phyloP scores from a whole-genome alignment of 192 early-diverging fungal genomes.

The Dispira simplex region DNA sequence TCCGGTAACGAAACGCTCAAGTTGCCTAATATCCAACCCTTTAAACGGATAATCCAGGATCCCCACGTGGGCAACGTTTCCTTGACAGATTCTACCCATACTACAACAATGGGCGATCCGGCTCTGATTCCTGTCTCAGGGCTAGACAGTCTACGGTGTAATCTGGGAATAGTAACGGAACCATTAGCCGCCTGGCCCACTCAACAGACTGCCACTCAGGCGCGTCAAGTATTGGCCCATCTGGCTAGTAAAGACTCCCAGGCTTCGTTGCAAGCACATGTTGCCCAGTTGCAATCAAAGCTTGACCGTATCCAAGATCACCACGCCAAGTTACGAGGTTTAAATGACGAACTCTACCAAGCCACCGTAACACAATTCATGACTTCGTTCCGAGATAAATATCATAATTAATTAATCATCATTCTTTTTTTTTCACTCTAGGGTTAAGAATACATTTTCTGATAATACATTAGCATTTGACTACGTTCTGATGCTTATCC shows the following conservation, averaged over 20 bases:
- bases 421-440: no score
- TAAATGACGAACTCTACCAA: constrained; percentile 34
- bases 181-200: constrained; percentile 7
- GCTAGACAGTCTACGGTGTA: constrained; percentile 12
- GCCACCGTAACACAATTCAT: constrained; percentile 13
- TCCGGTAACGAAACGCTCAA: constrained; percentile 14
- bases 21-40: constrained; percentile 9
- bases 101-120: neutral
- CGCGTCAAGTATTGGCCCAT: neutral
- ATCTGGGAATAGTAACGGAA: constrained; percentile 11
- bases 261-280: constrained; percentile 14
- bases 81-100: neutral
- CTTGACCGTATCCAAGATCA: constrained; percentile 23
- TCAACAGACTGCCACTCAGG: neutral
- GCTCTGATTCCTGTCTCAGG: constrained; percentile 13
- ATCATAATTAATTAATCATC: no score
- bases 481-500: no score
- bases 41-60: neutral
- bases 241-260: constrained; percentile 13
- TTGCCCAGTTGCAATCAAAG: constrained; percentile 20
- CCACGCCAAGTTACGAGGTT: constrained; percentile 21
- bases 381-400: no score
- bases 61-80: neutral
- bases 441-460: no score
- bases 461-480: no score